Conservation (phyloP, 2,329 filamentous ascomycete species). For the Grosmannia huntii region DNA sequence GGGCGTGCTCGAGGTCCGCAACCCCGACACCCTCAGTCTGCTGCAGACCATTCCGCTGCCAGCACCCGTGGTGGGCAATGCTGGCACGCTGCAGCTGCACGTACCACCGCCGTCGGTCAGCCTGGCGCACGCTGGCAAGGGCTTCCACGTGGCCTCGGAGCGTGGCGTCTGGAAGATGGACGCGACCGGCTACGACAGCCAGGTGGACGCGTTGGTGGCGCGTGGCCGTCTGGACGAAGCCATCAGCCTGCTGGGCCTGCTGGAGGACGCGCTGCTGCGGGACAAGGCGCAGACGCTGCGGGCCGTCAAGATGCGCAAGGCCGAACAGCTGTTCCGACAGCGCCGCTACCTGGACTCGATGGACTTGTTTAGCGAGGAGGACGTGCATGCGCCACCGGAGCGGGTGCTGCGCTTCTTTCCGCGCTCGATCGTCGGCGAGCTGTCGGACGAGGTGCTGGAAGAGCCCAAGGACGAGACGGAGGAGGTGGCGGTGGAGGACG, state of each 20-base stretch:
- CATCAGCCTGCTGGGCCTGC: constrained; percentile 74
- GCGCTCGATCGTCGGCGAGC: constrained; percentile 65
- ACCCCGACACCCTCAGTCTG: constrained; percentile 81
- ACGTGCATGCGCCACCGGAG: constrained; percentile 80
- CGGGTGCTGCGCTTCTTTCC: constrained; percentile 79
- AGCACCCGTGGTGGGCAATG: constrained; percentile 43
- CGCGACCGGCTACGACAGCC: constrained; percentile 78
- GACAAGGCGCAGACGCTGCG: constrained; percentile 72
- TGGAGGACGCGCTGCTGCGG: constrained; percentile 80
- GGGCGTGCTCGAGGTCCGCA: constrained; percentile 78
- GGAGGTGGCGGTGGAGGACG: constrained; percentile 20
- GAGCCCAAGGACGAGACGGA: constrained; percentile 22
- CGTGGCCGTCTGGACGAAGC: constrained; percentile 75
- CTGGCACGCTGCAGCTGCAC: constrained; percentile 49
- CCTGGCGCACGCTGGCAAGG: constrained; percentile 90
- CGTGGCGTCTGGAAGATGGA: constrained; percentile 93
- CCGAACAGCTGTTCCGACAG: constrained; percentile 68
- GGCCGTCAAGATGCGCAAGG: constrained; percentile 85
- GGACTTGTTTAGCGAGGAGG: constrained; percentile 73
- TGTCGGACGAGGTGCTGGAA: constrained; percentile 41
- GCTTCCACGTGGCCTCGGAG: constrained; percentile 87
- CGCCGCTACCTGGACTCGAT: constrained; percentile 76
- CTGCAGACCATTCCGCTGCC: constrained; percentile 76
- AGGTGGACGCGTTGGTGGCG: constrained; percentile 70
- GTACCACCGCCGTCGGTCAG: constrained; percentile 88